Evolutionary conservation across 2,329 filamentous ascomycete species (phyloP), one percentile per base, ranked within the genome.

Genomic region (Ophiostoma quercus): DNA sequence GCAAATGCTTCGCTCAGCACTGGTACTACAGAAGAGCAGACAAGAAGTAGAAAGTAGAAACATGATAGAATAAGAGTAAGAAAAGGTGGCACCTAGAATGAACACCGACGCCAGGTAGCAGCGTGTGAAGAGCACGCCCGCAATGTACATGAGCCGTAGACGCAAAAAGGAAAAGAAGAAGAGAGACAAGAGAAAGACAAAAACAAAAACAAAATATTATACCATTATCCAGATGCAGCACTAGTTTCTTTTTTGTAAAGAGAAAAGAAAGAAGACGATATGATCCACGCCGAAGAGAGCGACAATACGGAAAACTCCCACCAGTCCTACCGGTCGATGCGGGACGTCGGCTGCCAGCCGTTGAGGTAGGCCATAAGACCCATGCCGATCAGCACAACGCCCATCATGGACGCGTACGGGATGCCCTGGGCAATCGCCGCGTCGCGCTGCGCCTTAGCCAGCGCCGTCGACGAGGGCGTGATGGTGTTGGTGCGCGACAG

Each of bases 301-400:
- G 7, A 25, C 3, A 6, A 12, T 14, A 57, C 11, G 34, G 3
- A 16, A 8, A 9, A 22, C n/a, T 34, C 39, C n/a, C n/a, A 29
- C 39, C 66, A 12, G 66, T 19, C 6, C 54, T 69, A 80, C 68
- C 76, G 77, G 51, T 79, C 77, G 63, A 79, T 72, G 67, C 77
- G 79, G 32, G 71, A 77, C 70, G 82, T 79, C 37, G 80, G 76
- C 75, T 92, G 90, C 91, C 91, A 94, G 68, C 90, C 90, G 76
- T 95, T 95, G 74, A 95, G 84, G 79, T 93, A 94, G 60, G 90
- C 91, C 92, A 95, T 95, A 73, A 95, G 78, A 16, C 92, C 90
- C 81, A 95, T 90, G 41, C 92, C 92, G 72, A 95, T 81, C 70
- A 95, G 79, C 34, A 95, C 91, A 41, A 95, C 92, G 12, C 92